These are phyloP conservation scores for Sugiyamaella xylanicola DNA, from an alignment of 1,139 yeast genomes.

Conservation along the genomic window DNA sequence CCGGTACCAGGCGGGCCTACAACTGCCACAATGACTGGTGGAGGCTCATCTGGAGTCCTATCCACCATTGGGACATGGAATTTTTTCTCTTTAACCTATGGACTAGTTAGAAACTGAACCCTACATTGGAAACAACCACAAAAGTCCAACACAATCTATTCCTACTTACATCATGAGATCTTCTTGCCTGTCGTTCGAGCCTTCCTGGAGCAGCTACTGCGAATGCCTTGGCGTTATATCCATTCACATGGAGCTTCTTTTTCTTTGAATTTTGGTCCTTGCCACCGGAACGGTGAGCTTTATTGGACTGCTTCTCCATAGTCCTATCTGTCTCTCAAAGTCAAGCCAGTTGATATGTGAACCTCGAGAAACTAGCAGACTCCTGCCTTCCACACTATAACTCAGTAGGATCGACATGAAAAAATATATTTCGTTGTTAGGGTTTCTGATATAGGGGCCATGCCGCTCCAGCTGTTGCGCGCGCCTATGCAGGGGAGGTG, in stretches of 20 bases:
- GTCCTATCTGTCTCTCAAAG: not conserved
- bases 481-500: conserved; percentile 3
- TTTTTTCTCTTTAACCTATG: conserved; percentile 65
- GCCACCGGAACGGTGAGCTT: conserved; percentile 51
- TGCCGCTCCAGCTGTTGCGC: conserved; percentile 5
- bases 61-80: conserved; percentile 98
- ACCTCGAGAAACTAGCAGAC: too few relatives aligned
- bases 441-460: conserved; percentile 7
- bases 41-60: conserved; percentile 97
- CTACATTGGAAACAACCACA: too few relatives aligned
- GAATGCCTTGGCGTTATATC: conserved; percentile 91
- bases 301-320: conserved; percentile 43
- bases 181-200: conserved; percentile 77
- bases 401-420: conserved; percentile 7
- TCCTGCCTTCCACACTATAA: not conserved
- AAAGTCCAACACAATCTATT: not conserved
- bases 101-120: conserved; percentile 3
- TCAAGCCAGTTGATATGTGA: not conserved
- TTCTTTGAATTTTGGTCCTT: conserved; percentile 67
- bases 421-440: conserved; percentile 18
- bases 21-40: conserved; percentile 93
- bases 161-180: conserved; percentile 69
- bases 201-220: conserved; percentile 92
- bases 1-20: conserved; percentile 99
- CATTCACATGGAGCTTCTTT: conserved; percentile 86